Conservation (phyloP, 768 basidiomycete genomes). For the Cystobasidium tubakii region DNA sequence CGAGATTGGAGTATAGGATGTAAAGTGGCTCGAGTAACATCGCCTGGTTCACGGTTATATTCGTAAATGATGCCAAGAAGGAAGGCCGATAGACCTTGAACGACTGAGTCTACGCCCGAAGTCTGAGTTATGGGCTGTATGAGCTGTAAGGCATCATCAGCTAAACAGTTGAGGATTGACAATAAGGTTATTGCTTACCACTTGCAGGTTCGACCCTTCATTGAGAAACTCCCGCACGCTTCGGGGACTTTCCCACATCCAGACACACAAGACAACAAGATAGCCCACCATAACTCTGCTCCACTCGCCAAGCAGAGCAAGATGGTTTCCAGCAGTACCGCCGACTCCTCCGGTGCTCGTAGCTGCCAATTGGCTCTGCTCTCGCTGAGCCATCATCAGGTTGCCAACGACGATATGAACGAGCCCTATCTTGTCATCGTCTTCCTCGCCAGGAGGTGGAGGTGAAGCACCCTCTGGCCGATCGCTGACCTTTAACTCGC, state of each 20-base stretch:
- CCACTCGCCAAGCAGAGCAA: conserved; percentile 73
- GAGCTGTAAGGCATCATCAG: conserved; percentile 56
- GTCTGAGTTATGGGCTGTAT: conserved; percentile 91
- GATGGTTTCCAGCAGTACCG: conserved; percentile 55
- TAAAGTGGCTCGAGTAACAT: conserved; percentile 69
- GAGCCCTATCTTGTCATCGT: conserved; percentile 58
- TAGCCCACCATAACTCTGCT: conserved; percentile 81
- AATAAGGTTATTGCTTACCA: conserved; percentile 58
- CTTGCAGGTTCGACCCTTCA: conserved; percentile 74
- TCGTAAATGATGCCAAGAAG: conserved; percentile 91
- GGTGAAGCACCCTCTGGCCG: conserved; percentile 17
- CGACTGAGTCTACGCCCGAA: conserved; percentile 72
- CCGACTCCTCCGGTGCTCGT: conserved; percentile 53
- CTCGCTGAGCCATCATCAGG: conserved; percentile 75
- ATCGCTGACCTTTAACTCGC: conserved; percentile 49
- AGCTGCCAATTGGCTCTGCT: conserved; percentile 50
- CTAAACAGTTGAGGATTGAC: background rate
- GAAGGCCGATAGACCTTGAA: conserved; percentile 86
- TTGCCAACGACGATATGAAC: conserved; percentile 84
- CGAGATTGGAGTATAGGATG: conserved; percentile 77
- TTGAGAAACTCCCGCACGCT: conserved; percentile 83
- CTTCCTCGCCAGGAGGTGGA: conserved; percentile 47
- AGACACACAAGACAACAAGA: conserved; percentile 72
- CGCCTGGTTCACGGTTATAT: conserved; percentile 89
- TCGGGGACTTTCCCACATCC: conserved; percentile 93